Percentiles rank a stretch among this genome's conserved stretches.
phyloP scores from a whole-genome alignment of 2,329 filamentous ascomycete species.

The Cladosporium austrohemisphaericum region DNA sequence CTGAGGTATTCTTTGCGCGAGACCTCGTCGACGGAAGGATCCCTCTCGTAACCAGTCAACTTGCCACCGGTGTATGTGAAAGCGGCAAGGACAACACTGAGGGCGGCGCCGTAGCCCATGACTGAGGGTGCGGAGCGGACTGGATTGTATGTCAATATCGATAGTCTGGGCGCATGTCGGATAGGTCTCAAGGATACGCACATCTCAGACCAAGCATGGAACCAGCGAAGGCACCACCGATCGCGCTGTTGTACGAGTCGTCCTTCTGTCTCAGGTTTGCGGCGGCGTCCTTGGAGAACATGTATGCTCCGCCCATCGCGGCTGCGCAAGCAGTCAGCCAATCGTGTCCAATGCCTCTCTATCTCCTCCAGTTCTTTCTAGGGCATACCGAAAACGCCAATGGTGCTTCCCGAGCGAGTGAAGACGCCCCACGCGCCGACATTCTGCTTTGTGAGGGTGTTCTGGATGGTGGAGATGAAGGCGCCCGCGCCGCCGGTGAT shows the following conservation, averaged over 20 bases:
- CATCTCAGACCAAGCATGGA: slow-evolving; percentile 67
- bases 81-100: slow-evolving; percentile 57
- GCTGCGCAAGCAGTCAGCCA: slow-evolving; percentile 47
- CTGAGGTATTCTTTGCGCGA: slow-evolving; percentile 71
- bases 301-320: slow-evolving; percentile 69
- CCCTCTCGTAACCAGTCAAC: slow-evolving; percentile 53
- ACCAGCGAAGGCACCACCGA: slow-evolving; percentile 75
- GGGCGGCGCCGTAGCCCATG: slow-evolving; percentile 61
- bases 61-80: slow-evolving; percentile 66
- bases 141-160: slow-evolving; percentile 22
- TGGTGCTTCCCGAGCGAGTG: slow-evolving; percentile 70
- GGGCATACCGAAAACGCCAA: slow-evolving; percentile 60
- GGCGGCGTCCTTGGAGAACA: slow-evolving; percentile 70
- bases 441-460: slow-evolving; percentile 79
- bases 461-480: slow-evolving; percentile 74
- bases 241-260: slow-evolving; percentile 68
- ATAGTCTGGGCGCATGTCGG: not conserved
- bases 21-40: slow-evolving; percentile 66
- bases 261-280: slow-evolving; percentile 85
- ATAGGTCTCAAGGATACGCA: slow-evolving; percentile 44
- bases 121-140: slow-evolving; percentile 63
- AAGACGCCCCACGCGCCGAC: slow-evolving; percentile 77
- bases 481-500: slow-evolving; percentile 66
- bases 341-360: not conserved
- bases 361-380: not conserved